Percentiles rank a stretch among this genome's conserved stretches.
Evolutionary conservation across 768 basidiomycete genomes (phyloP).

Genomic region (Trametes punicea): DNA sequence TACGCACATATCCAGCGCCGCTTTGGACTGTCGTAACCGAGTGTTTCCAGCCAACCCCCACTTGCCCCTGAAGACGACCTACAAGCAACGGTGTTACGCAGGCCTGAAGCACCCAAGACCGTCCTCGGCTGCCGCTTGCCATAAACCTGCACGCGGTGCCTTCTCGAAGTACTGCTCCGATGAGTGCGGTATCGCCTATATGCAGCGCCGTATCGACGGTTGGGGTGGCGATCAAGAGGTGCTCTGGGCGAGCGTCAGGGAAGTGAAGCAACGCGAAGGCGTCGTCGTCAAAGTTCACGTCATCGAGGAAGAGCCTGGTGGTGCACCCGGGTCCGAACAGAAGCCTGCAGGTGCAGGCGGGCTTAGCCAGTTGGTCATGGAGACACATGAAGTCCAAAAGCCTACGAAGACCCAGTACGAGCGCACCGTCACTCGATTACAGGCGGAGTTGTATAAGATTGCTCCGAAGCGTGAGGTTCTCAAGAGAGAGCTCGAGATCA

Average conservation of each 20-base stretch:
- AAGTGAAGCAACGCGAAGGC: slow-evolving; percentile 68
- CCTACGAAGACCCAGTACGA: slow-evolving; percentile 46
- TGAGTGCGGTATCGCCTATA: slow-evolving; percentile 76
- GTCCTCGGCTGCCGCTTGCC: slow-evolving; percentile 64
- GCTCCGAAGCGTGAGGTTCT: slow-evolving; percentile 59
- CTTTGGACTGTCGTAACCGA: slow-evolving; percentile 10
- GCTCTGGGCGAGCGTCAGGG: slow-evolving; percentile 74
- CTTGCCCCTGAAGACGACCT: slow-evolving; percentile 65
- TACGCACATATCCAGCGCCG: slow-evolving; percentile 35
- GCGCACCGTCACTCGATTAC: slow-evolving; percentile 55
- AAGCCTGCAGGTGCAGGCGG: neutral
- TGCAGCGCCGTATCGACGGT: slow-evolving; percentile 59
- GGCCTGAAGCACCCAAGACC: slow-evolving; percentile 65
- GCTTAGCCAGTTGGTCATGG: neutral
- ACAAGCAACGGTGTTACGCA: slow-evolving; percentile 74
- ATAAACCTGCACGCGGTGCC: slow-evolving; percentile 73
- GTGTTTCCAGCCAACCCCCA: slow-evolving; percentile 48
- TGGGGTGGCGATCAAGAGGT: slow-evolving; percentile 65
- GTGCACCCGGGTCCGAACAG: slow-evolving; percentile 6
- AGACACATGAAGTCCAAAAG: slow-evolving; percentile 27
- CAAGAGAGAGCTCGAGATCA: slow-evolving; percentile 65
- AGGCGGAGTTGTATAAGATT: slow-evolving; percentile 51
- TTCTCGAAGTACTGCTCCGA: slow-evolving; percentile 93
- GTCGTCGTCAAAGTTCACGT: slow-evolving; percentile 47
- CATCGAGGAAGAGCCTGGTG: slow-evolving; percentile 3